Evolutionary conservation across 2,329 filamentous ascomycete species (phyloP).

Genomic region (Trichoderma gracile): DNA sequence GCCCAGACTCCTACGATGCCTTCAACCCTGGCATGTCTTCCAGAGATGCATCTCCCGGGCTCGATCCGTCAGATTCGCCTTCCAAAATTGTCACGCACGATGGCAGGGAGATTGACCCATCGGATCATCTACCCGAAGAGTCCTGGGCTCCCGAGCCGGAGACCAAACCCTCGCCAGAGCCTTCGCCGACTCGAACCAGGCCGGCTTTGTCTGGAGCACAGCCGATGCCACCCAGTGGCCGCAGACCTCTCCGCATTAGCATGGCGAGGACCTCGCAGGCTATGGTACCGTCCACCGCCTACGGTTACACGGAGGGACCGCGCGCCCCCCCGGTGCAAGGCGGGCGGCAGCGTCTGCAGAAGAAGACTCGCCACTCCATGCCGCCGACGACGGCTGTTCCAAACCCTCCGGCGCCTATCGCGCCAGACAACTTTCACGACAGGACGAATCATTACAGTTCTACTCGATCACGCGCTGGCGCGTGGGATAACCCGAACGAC

Average conservation of each 20-base stretch:
- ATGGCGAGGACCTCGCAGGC: conserved; percentile 50
- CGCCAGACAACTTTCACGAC: conserved; percentile 54
- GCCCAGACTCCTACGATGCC: conserved; percentile 73
- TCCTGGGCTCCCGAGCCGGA: conserved; percentile 78
- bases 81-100: conserved; percentile 75
- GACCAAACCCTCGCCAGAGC: conserved; percentile 40
- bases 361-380: conserved; percentile 54
- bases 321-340: conserved; percentile 38
- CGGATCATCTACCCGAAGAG: conserved; percentile 75
- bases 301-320: conserved; percentile 37
- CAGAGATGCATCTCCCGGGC: conserved; percentile 33
- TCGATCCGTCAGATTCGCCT: conserved; percentile 52
- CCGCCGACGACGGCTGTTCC: conserved; percentile 42
- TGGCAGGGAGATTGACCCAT: conserved; percentile 75
- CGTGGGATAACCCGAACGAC: conserved; percentile 56
- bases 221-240: conserved; percentile 51
- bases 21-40: conserved; percentile 61
- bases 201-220: conserved; percentile 55
- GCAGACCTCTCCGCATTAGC: conserved; percentile 52
- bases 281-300: conserved; percentile 38
- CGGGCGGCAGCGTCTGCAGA: conserved; percentile 64
- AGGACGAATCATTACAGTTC: conserved; percentile 41
- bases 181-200: conserved; percentile 42
- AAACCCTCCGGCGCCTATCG: conserved; percentile 55
- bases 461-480: conserved; percentile 47